These are phyloP conservation scores for Microcyclospora pomicola DNA, from an alignment of 2,329 filamentous ascomycete genomes.

Conservation along the genomic window DNA sequence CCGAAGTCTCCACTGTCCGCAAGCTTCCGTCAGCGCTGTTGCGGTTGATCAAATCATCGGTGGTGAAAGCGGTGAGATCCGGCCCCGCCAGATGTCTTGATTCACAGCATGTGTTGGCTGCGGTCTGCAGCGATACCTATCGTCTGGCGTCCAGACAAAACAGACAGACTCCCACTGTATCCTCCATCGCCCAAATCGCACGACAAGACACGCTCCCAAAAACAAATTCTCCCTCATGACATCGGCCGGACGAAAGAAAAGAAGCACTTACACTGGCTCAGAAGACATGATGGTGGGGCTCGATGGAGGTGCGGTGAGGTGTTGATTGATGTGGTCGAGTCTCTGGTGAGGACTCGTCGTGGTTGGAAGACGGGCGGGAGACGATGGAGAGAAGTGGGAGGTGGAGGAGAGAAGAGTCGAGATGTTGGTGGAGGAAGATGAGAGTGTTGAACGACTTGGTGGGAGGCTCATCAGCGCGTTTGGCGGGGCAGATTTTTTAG, in stretches of 20 bases:
- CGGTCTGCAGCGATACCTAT: not conserved
- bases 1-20: slow-evolving; percentile 36
- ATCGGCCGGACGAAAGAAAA: not conserved
- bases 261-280: slow-evolving; percentile 18
- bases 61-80: not conserved
- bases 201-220: not conserved
- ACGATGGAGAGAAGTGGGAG: no score
- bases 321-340: slow-evolving; percentile 9
- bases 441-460: no score
- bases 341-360: slow-evolving; percentile 1
- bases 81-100: not conserved
- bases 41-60: not conserved
- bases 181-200: no score
- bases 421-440: no score
- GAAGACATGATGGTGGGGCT: slow-evolving; percentile 13
- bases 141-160: no score
- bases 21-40: not conserved
- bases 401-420: no score
- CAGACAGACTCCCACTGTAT: no score
- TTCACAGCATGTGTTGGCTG: not conserved
- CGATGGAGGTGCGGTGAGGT: slow-evolving; percentile 8
- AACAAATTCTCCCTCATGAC: slow-evolving; percentile 4
- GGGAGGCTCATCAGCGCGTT: no score
- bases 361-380: no score
- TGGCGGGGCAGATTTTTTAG: no score